Evolutionary conservation across 2,329 filamentous ascomycete genomes (phyloP), one percentile per base, ranked within the genome.

Genomic region (Fulvia fulva): DNA sequence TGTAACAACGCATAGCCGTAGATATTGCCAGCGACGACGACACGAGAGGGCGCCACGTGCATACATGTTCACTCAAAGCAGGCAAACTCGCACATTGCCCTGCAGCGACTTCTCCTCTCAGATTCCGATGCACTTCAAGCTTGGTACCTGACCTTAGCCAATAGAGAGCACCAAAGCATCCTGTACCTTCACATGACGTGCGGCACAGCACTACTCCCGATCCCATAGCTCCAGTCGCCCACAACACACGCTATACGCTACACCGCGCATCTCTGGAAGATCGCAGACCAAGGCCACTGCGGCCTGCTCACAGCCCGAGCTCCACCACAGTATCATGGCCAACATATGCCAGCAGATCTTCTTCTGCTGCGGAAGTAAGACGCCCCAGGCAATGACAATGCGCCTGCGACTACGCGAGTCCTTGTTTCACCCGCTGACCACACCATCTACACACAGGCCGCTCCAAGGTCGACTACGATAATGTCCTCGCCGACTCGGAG

Each of bases 401-500:
- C 14, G 11, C n/a, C 4, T 21, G 34, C 25, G 25, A 12, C 9
- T 14, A 19, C 41, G 26, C 32, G 34, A 37, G 49, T 46, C 19
- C 26, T 25, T 47, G 49, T 46, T 12, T 23, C 44, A 45, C 30
- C 19, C 34, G 51, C 56, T 58, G 45, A 58, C 45, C 43, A 16
- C n/a, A 32, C 23, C n/a, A 21, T 21, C 23, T 30, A 11, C 16
- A 50, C 47, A 26, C 65, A 79, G 77, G 71, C 65, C 77, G 77
- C 65, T 76, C 73, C 47, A 77, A 75, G 64, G 77, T 78, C 68
- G 77, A 76, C 68, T 75, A 78, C 57, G 68, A 71, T 25, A 71
- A 70, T 62, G 70, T 70, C 53, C 84, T 99, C 62, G 92, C 92
- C 69, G 94, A 99, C 73, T 96, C 89, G 78, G 94, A 99, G 78